phyloP scores from a whole-genome alignment of 2,329 filamentous ascomycete genomes.

The Raffaelea ambrosiae region DNA sequence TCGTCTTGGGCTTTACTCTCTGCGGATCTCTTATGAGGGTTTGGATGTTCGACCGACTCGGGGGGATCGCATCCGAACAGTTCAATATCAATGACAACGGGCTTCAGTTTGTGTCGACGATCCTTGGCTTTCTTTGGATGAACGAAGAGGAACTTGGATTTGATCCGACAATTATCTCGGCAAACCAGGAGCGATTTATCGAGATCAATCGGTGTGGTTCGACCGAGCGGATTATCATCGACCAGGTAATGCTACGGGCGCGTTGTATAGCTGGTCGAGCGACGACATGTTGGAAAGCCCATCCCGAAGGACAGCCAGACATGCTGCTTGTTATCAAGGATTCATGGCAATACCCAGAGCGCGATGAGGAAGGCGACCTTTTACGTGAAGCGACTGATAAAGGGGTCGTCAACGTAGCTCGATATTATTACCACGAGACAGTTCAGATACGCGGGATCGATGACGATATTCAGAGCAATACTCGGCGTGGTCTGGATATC shows the following conservation, averaged over 20 bases:
- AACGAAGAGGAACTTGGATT: conserved; percentile 31
- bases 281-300: conserved; percentile 31
- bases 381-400: conserved; percentile 21
- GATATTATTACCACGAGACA: conserved; percentile 11
- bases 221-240: conserved; percentile 31
- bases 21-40: conserved; percentile 35
- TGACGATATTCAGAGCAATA: not conserved
- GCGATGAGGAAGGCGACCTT: conserved; percentile 25
- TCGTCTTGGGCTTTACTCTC: conserved; percentile 39
- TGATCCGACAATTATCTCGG: conserved; percentile 30
- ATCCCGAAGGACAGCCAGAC: conserved; percentile 22
- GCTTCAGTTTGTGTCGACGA: conserved; percentile 26
- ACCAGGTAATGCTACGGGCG: conserved; percentile 23
- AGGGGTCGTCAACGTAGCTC: conserved; percentile 19
- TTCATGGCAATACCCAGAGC: conserved; percentile 27
- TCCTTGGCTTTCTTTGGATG: conserved; percentile 34
- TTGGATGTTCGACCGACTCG: conserved; percentile 37
- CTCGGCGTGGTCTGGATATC: not conserved
- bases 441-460: not conserved
- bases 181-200: conserved; percentile 25
- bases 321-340: conserved; percentile 28
- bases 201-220: conserved; percentile 27
- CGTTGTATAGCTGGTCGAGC: conserved; percentile 26
- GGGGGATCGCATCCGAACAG: conserved; percentile 32
- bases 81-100: conserved; percentile 38